Conservation (phyloP, 2,329 filamentous ascomycete species). For the Apiospora rasikravindrae region DNA sequence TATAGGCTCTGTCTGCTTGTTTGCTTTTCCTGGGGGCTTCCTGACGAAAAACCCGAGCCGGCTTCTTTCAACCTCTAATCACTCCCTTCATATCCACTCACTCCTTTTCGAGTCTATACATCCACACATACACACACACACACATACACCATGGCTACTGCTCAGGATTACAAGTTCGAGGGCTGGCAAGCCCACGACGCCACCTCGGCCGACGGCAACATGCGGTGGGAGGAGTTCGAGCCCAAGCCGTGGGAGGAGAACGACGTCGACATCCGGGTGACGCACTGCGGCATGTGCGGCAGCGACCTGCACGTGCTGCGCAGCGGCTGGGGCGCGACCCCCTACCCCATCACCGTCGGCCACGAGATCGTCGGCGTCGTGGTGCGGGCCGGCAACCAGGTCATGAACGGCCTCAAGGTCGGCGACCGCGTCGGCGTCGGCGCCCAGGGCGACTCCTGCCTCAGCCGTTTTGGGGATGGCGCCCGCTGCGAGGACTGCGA, state of each 20-base stretch:
- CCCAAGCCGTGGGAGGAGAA: constrained; percentile 54
- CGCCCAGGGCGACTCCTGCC: constrained; percentile 51
- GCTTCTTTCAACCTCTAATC: constrained; percentile 1
- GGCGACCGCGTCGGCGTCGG: constrained; percentile 60
- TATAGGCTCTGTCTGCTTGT: neutral
- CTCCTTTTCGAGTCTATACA: neutral
- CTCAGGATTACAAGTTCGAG: constrained; percentile 26
- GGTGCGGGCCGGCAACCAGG: constrained; percentile 44
- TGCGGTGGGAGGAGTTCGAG: constrained; percentile 40
- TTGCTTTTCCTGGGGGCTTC: neutral
- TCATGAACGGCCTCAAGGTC: constrained; percentile 45
- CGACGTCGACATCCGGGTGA: constrained; percentile 53
- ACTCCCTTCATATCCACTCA: constrained; percentile 32
- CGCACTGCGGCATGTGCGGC: constrained; percentile 54
- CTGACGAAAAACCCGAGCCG: neutral
- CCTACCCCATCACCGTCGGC: constrained; percentile 45
- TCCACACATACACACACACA: neutral
- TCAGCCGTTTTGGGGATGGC: constrained; percentile 35
- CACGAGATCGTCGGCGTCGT: constrained; percentile 56
- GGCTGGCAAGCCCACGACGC: constrained; percentile 27
- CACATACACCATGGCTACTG: constrained; percentile 9
- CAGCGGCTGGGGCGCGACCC: constrained; percentile 35
- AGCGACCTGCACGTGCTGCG: constrained; percentile 50
- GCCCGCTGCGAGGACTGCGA: constrained; percentile 29
- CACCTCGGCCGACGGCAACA: constrained; percentile 26